A percentile compares a stretch with the other conserved stretches of the same genome.
These are phyloP conservation scores for Canna indica DNA, from an alignment of 176 grass and related monocot species.

Conservation along the genomic window DNA sequence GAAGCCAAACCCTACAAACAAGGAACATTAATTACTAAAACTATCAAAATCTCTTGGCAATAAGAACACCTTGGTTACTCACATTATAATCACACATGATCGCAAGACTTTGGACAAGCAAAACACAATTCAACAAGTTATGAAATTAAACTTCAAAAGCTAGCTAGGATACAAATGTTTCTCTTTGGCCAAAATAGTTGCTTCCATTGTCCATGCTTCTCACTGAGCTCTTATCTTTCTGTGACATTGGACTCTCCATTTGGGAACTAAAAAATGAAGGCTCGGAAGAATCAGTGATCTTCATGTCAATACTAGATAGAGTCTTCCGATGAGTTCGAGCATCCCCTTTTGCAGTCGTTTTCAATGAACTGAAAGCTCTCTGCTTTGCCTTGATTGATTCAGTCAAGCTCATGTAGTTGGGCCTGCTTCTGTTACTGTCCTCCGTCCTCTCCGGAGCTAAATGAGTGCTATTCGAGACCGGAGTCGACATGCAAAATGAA, in stretches of 20 bases:
- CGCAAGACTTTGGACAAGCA: background rate
- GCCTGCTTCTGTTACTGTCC: slow-evolving; percentile 27
- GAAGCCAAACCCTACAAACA: too few species aligned
- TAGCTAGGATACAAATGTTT: background rate
- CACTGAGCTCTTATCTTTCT: background rate
- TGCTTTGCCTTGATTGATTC: slow-evolving; percentile 83
- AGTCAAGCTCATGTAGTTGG: slow-evolving; percentile 91
- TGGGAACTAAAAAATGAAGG: background rate
- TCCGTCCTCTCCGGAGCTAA: slow-evolving; percentile 45
- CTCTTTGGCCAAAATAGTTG: slow-evolving; percentile 20
- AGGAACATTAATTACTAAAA: background rate
- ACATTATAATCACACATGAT: background rate
- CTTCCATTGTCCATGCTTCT: background rate
- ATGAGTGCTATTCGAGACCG: slow-evolving; percentile 41
- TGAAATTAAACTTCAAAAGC: too few species aligned
- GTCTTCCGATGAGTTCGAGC: slow-evolving; percentile 24
- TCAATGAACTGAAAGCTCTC: slow-evolving; percentile 28
- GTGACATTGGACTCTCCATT: background rate
- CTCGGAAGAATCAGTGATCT: slow-evolving; percentile 33
- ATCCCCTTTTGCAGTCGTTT: background rate
- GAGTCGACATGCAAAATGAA: slow-evolving; percentile 55
- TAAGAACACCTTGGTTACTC: background rate
- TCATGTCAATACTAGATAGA: slow-evolving; percentile 4
- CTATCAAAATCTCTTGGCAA: background rate
- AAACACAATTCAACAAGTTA: background rate